Evolutionary conservation across 495 filamentous ascomycete species (phyloP), one percentile per base, ranked within the genome.

Genomic region (Penicillium taxi): DNA sequence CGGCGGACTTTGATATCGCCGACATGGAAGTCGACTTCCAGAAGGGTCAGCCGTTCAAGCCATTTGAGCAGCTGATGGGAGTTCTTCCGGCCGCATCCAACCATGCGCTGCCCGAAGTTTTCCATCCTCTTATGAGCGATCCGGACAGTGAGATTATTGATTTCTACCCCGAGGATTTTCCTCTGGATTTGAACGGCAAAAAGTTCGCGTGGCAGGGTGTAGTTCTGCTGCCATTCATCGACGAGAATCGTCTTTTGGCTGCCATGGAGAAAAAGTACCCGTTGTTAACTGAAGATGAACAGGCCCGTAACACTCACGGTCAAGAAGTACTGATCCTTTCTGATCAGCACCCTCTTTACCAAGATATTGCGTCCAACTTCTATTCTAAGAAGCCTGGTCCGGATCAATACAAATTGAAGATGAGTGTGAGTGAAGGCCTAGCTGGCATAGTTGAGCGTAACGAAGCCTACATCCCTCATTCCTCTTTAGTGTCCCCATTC

Each of bases 181-280:
- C 80, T 3, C 72, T 95, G 37, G 91, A 99, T 54, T 61, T 96
- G 36, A 96, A 99, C 39, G 91, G 91, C 40, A 96, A 96, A 69
- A 99, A 96, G 55, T 93, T 94, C 60, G 84, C 86, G 2, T 99
- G 91, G 91, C 90, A 99, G 52, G 91, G 91, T 44, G 86, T 96
- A 26, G 85, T 84, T 15, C 65, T 96, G 19, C 75, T 99, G 13
- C 91, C 91, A 0, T 99, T 95, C 60, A 96, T 99, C 47, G 88
- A 99, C 55, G 91, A 91, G 63, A 80, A 80, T 35, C 76, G 89
- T 21, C 64, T 99, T 13, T 70, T 96, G 14, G 69, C 73, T 15
- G 91, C 93, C 5, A 89, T 95, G 76, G 66, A 75, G 12, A 82
- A 78, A 48, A 84, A 83, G 45, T 90, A 91, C 44, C 85, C 81